A percentile compares a stretch with the other conserved stretches of the same genome.
Conservation (phyloP, 495 filamentous ascomycete genomes). For the Cetradonia linearis region DNA sequence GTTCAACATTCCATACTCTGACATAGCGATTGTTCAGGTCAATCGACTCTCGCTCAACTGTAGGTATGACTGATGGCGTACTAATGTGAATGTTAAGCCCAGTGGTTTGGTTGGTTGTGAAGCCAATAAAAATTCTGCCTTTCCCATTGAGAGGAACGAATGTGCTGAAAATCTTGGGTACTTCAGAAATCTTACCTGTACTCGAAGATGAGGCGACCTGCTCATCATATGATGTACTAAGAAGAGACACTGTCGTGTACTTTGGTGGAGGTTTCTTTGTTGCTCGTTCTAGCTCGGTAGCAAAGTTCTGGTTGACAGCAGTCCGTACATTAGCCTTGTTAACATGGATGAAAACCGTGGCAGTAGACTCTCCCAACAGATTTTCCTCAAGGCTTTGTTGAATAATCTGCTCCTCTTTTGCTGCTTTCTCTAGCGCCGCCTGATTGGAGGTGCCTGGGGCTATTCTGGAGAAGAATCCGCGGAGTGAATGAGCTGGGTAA, state of each 20-base stretch:
- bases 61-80: conserved; percentile 95
- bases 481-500: conserved; percentile 47
- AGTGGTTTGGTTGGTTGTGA: conserved; percentile 94
- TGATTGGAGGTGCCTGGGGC: conserved; percentile 40
- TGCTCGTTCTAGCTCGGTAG: conserved; percentile 82
- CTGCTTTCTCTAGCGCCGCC: conserved; percentile 34
- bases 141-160: conserved; percentile 74
- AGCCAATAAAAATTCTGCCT: conserved; percentile 91
- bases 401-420: conserved; percentile 41
- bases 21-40: conserved; percentile 94
- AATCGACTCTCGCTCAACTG: conserved; percentile 94
- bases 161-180: conserved; percentile 73
- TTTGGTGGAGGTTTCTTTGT: conserved; percentile 96
- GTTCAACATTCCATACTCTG: conserved; percentile 90
- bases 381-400: conserved; percentile 55
- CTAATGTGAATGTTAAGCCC: conserved; percentile 92
- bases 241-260: conserved; percentile 66
- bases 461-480: conserved; percentile 71
- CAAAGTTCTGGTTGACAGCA: conserved; percentile 53
- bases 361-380: conserved; percentile 52
- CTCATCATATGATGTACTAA: conserved; percentile 87
- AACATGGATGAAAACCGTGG: conserved; percentile 77
- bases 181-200: conserved; percentile 45
- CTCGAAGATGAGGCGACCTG: conserved; percentile 41
- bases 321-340: conserved; percentile 75